phyloP scores from a whole-genome alignment of 139 green algal species.

The Zygnema circumcarinatum region DNA sequence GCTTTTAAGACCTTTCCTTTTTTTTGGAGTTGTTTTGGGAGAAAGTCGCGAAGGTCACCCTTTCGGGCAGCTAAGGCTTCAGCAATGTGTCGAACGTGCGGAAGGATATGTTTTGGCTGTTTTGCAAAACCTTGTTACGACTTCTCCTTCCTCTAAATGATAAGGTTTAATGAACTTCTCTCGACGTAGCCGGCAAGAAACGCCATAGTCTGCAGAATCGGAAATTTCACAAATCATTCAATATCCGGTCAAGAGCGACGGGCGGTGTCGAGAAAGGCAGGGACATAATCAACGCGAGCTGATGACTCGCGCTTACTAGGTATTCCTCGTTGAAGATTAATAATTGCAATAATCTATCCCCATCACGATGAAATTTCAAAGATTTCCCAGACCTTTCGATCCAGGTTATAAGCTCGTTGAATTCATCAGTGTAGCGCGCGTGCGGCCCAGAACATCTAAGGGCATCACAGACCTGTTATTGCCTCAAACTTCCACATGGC shows the following conservation, averaged over 20 bases:
- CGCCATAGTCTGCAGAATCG: conserved; percentile 67
- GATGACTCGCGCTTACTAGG: conserved; percentile 97
- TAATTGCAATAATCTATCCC: conserved; percentile 98
- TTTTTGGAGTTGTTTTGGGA: conserved; percentile 11
- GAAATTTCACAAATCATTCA: conserved; percentile 75
- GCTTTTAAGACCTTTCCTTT: conserved; percentile 13
- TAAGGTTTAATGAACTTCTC: conserved; percentile 79
- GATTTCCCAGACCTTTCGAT: conserved; percentile 88
- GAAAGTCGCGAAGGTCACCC: conserved; percentile 71
- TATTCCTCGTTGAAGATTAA: conserved; percentile 98
- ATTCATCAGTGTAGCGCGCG: conserved; percentile 62
- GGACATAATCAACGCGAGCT: conserved; percentile 79
- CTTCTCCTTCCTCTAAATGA: conserved; percentile 87
- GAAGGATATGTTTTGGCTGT: conserved; percentile 9
- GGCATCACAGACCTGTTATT: conserved; percentile 99
- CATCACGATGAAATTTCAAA: conserved; percentile 94
- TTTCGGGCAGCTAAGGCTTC: conserved; percentile 14
- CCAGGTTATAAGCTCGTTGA: conserved; percentile 78
- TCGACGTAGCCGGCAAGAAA: conserved; percentile 60
- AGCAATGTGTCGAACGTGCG: not conserved
- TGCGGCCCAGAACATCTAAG: conserved; percentile 99
- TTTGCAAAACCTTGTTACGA: conserved; percentile 82
- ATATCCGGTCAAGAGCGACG: no score
- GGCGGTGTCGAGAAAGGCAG: no score
- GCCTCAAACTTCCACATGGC: conserved; percentile 93